Base-by-base conservation (phyloP, 805 yeast species). In the Barnettozyma californica region DNA sequence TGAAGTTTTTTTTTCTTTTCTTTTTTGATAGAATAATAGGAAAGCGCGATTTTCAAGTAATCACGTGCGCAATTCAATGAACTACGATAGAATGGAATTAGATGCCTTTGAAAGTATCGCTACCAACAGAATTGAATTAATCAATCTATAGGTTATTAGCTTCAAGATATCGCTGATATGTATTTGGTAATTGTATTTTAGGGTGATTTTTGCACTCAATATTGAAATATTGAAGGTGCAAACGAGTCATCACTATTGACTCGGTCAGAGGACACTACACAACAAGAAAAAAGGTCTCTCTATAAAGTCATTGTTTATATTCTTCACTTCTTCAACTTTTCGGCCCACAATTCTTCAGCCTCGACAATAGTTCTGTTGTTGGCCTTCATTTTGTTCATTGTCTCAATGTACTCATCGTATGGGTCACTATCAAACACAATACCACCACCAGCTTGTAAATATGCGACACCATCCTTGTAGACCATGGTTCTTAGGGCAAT, bases 361-460 rank as follows among this genome's bases (percentile, higher is more conserved):
- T 90, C 88, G n/a, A 83, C 83, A 63, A 94, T 84, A 13, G 97
- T 89, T 55, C 80, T 80, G 67, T 84, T 85, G 69, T 94, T 94
- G 48, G 98, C 95, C 71, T 77, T 81, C 96, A 94, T 90, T 73
- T 94, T 94, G 75, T 94, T 94, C 85, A 94, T 84, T 1, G 98
- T 94, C 72, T 94, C 99, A 43, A 90, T 73, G 66, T 90, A 94
- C 71, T 94, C 99, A 53, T 92, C 99, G 60, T 84, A 82, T 48
- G 95, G 96, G 65, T 94, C 97, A 54, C 95, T 85, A 65, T 94
- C 99, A 65, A 74, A 84, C 21, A 94, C 99, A 64, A 94, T 94
- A 51, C 99, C 99, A 48, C 99, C 99, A 55, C 99, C 99, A 2
- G 99, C 98, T 73, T 94, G 99, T 58, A 94, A 74, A 61, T 90